A percentile compares a stretch with the other conserved stretches of the same genome.
phyloP scores from a whole-genome alignment of 805 yeast genomes.

The Kuraishia borneana region DNA sequence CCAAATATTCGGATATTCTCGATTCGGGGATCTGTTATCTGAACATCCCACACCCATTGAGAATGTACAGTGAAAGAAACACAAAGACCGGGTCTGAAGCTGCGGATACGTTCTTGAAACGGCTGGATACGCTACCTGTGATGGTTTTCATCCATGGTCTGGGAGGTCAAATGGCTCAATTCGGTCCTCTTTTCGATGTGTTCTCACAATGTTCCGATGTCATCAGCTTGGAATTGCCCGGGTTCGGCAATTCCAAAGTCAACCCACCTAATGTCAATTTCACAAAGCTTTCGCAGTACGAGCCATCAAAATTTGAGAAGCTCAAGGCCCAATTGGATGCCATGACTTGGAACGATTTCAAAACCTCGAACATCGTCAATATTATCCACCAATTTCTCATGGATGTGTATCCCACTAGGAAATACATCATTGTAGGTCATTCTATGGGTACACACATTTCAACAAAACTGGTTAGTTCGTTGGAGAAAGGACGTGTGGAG shows the following conservation, averaged over 20 bases:
- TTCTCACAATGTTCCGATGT: constrained; percentile 55
- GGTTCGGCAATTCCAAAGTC: constrained; percentile 56
- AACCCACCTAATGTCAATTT: constrained; percentile 5
- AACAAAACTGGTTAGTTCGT: constrained; percentile 25
- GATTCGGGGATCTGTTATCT: constrained; percentile 16
- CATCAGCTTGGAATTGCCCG: constrained; percentile 74
- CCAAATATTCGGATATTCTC: constrained; percentile 30
- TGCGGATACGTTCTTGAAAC: background rate
- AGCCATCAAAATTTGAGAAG: constrained; percentile 8
- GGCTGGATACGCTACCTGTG: constrained; percentile 35
- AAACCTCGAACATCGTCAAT: constrained; percentile 27
- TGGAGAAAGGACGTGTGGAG: constrained; percentile 26
- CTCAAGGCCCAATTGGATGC: constrained; percentile 18
- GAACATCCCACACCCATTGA: constrained; percentile 41
- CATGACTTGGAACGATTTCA: constrained; percentile 29
- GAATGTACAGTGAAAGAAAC: constrained; percentile 20
- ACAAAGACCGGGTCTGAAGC: constrained; percentile 4
- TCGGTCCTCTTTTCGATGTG: constrained; percentile 52
- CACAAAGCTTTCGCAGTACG: constrained; percentile 11
- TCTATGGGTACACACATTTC: constrained; percentile 47
- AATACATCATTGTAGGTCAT: constrained; percentile 35
- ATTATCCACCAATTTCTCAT: constrained; percentile 25
- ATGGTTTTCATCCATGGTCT: constrained; percentile 73
- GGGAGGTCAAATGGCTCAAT: constrained; percentile 85
- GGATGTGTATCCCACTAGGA: constrained; percentile 29